Conservation (phyloP, 164 flowering plant genomes). For the Stephania cephalantha region DNA sequence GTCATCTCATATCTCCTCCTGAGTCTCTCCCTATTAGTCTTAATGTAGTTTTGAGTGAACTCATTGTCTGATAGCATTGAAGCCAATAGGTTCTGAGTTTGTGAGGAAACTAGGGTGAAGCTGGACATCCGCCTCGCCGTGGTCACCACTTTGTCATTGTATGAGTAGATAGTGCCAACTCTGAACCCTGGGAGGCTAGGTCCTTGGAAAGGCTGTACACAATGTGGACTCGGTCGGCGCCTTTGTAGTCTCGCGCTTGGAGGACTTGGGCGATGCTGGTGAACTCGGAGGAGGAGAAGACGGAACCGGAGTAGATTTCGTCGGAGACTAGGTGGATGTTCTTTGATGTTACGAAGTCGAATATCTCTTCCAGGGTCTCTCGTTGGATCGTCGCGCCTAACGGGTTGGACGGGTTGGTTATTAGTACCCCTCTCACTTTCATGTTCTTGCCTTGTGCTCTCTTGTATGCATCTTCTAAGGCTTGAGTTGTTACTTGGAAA, state of each 20-base stretch:
- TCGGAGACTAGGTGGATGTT: conserved; percentile 92
- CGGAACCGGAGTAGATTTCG: conserved; percentile 93
- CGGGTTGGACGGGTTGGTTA: conserved; percentile 97
- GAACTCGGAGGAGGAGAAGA: conserved; percentile 59
- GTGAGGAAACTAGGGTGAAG: conserved; percentile 78
- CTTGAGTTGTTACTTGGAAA: conserved; percentile 62
- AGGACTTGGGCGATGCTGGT: conserved; percentile 70
- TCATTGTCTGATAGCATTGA: conserved; percentile 59
- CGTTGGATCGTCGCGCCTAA: conserved; percentile 55
- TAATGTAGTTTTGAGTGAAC: conserved; percentile 55
- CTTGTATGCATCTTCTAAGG: conserved; percentile 62
- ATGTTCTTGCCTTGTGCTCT: conserved; percentile 44
- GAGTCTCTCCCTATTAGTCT: conserved; percentile 55
- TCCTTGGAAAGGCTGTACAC: conserved; percentile 94
- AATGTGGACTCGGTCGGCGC: conserved; percentile 74
- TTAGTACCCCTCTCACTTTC: conserved; percentile 62
- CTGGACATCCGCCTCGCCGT: conserved; percentile 92
- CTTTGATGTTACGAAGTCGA: conserved; percentile 53
- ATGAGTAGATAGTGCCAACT: conserved; percentile 82
- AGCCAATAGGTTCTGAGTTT: conserved; percentile 73
- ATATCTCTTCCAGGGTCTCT: conserved; percentile 46
- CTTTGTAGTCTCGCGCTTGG: conserved; percentile 29
- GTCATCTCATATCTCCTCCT: conserved; percentile 55
- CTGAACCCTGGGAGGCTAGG: conserved; percentile 86
- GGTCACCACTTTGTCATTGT: conserved; percentile 77